Base-by-base conservation (phyloP, 257 asterid genomes). In the Nicotiana tomentosiformis region DNA sequence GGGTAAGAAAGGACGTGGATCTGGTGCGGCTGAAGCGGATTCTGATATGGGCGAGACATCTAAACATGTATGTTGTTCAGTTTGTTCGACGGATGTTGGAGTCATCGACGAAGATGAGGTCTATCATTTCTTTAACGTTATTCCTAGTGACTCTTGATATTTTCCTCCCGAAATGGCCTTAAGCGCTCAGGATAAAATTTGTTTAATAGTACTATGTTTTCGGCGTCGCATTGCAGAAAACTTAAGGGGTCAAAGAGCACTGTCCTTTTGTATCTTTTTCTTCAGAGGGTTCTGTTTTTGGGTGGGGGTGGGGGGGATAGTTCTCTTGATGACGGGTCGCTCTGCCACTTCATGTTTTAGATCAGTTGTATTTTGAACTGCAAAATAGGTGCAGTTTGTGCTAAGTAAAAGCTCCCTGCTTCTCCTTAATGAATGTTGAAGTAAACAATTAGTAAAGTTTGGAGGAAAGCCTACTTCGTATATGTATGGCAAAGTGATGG, bases 51-150 rank as follows among this genome's bases (percentile, higher is more conserved):
- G 83, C 30, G 91, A 82, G 53, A 84, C 90, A 30, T 78, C 83
- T 66, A 90, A 92, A 83, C 88, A 82, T 0, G 97, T 93, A 14
- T 89, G 93, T 77, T 95, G 98, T 83, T 85, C 90, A 60, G 92
- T 95, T 81, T 95, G 99, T 89, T 92, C 91, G 8, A 93, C 98
- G 1, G 87, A 91, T 30, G 98, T 93, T 35, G 99, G 99, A 39
- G 95, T 91, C 70, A 83, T 95, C 7, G 98, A 94, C 51, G 97
- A 93, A 83, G 96, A 92, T 18, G 95, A 95, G 84, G 89, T 92
- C 67, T 93, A 95, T 87, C 98, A 95, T 86, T 93, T 93, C 90
- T 78, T 91, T 15, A 88, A 91, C 61, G 97, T 89, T 85, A 90
- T 95, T 79, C 98, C 98, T 5, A 93, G 98, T 57, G 94, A 95